Percentiles rank a stretch among this genome's conserved stretches.
Conservation (phyloP, 2,329 filamentous ascomycete genomes). For the Neofusicoccum laricinum region DNA sequence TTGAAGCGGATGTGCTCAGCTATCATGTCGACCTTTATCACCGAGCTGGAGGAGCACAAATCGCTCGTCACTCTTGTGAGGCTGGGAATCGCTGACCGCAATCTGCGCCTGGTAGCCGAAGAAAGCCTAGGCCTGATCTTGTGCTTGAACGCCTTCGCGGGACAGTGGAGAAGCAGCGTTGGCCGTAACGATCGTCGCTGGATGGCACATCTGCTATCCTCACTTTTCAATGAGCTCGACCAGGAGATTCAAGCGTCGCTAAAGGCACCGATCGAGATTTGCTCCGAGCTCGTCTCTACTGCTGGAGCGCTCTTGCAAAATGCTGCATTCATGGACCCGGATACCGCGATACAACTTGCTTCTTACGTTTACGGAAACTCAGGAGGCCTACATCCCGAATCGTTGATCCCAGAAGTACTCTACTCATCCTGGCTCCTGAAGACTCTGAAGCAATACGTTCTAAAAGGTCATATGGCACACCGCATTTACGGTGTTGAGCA, state of each 20-base stretch:
- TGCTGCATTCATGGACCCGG: neutral
- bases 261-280: constrained; percentile 13
- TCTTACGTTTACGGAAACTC: neutral
- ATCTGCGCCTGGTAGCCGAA: neutral
- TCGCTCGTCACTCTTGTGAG: neutral
- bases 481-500: constrained; percentile 74
- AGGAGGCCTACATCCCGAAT: neutral
- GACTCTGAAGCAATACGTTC: constrained; percentile 68
- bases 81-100: constrained; percentile 2
- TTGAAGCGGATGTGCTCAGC: neutral
- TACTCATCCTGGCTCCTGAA: constrained; percentile 67
- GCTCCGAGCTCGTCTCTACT: neutral
- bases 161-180: neutral
- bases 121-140: neutral
- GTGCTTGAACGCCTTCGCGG: neutral
- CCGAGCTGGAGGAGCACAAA: neutral
- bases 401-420: constrained; percentile 46
- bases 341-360: neutral
- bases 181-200: neutral
- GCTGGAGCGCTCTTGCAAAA: neutral
- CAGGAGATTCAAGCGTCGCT: neutral
- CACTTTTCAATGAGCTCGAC: constrained; percentile 7
- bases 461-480: constrained; percentile 85
- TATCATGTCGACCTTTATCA: neutral
- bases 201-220: neutral